Evolutionary conservation across 176 grass and related monocot species (phyloP).

Genomic region (Musa troglodytarum): DNA sequence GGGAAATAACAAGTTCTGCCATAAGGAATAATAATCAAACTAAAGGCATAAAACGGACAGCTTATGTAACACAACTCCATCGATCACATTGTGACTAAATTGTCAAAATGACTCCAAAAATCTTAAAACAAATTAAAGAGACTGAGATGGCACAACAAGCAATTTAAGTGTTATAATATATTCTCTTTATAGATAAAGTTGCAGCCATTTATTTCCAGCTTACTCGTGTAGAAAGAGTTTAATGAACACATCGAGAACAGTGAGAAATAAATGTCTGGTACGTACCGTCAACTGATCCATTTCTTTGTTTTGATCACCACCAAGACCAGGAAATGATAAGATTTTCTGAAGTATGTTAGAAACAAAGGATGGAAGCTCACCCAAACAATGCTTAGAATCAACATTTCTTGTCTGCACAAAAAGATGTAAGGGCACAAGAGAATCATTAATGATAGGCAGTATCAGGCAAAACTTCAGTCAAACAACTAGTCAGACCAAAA

Average conservation of each 20-base stretch:
- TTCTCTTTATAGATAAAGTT: neutral
- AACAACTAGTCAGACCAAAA: neutral
- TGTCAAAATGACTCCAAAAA: too few relatives aligned
- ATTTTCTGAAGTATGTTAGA: conserved; percentile 55
- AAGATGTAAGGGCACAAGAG: neutral
- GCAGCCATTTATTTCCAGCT: neutral
- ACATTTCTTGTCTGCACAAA: conserved; percentile 61
- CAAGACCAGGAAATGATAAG: conserved; percentile 42
- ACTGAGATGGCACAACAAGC: too few relatives aligned
- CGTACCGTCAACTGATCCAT: conserved; percentile 91
- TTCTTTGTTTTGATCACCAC: conserved; percentile 28
- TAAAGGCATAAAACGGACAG: too few relatives aligned
- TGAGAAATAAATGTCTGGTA: neutral
- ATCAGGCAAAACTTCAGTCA: neutral
- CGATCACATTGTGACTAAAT: too few relatives aligned
- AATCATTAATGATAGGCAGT: neutral
- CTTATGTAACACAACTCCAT: too few relatives aligned
- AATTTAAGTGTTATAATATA: too few relatives aligned
- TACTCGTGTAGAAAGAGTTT: neutral
- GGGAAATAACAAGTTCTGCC: too few relatives aligned
- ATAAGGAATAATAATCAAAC: too few relatives aligned
- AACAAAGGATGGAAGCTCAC: conserved; percentile 73
- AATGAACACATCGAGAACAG: conserved; percentile 4
- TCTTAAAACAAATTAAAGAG: too few relatives aligned
- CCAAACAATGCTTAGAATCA: conserved; percentile 82